A percentile compares a stretch with the other conserved stretches of the same genome.
Conservation (phyloP, 2,329 filamentous ascomycete genomes). For the Talaromyces verruculosus region DNA sequence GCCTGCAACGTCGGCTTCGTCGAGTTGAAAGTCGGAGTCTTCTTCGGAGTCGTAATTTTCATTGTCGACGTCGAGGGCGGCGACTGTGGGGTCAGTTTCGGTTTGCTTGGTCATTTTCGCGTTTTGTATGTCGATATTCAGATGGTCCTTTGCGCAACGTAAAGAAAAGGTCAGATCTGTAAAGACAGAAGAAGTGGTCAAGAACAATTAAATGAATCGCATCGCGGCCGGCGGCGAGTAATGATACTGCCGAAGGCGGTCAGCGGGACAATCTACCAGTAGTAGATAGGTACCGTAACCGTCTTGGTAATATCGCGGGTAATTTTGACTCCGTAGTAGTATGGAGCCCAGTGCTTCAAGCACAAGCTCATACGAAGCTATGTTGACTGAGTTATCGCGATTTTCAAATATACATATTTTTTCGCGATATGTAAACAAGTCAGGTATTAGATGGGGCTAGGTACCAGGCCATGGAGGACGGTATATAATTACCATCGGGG, state of each 20-base stretch:
- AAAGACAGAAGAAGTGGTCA: not conserved
- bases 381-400: too few species aligned
- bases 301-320: too few species aligned
- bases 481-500: too few species aligned
- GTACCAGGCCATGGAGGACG: too few species aligned
- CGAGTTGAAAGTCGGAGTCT: conserved; percentile 51
- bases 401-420: too few species aligned
- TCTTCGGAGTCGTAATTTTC: conserved; percentile 41
- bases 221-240: not conserved
- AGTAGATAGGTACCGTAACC: too few species aligned
- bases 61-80: conserved; percentile 30
- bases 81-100: not conserved
- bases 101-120: conserved; percentile 10
- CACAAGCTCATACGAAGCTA: too few species aligned
- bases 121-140: not conserved
- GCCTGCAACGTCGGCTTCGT: conserved; percentile 31
- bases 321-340: too few species aligned
- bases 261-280: not conserved
- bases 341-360: too few species aligned
- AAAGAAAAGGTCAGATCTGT: not conserved
- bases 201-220: not conserved
- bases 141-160: not conserved
- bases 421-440: too few species aligned
- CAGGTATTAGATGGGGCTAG: too few species aligned
- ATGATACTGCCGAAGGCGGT: conserved; percentile 21